Base-by-base conservation (phyloP, 2,329 filamentous ascomycete species). In the Phialocephala sp. region DNA sequence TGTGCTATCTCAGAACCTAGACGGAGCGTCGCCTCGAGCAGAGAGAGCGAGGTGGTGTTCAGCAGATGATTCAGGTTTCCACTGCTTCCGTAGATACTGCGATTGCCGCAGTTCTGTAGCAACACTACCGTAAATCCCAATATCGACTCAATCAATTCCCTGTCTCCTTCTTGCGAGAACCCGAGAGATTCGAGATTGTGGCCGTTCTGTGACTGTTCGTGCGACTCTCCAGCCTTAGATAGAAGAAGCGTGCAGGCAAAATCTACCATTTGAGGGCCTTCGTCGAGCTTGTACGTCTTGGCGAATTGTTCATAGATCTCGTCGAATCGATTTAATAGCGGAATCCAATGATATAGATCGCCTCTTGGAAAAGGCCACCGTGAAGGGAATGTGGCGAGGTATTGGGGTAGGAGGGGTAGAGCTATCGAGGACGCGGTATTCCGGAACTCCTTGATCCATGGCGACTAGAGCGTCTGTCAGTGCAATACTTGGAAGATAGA, bases 291-390 rank as follows among this genome's bases (percentile, higher is more conserved):
- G 80, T 99, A 99, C 70, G 88, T 89, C 64, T 87, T 84, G 78
- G 89, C 93, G 77, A 97, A 93, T 45, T 87, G 83, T 73, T 97
- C 92, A 47, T 99, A 82, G 69, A 98, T 89, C 74, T 87, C 87
- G 79, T 99, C 95, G 79, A 99, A 98, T 65, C 93, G 90, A 78
- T 99, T 97, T 66, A 99, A 81, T 27, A 97, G 85, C 35, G 92
- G 90, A 71, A 99, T 97, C 96, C 96, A 99, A 83, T 99, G 94
- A 77, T 98, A 98, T 36, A 98, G 83, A 77, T 99, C 95, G 67
- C 95, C 96, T 77, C 94, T 88, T 45, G 94, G 94, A 75, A 98
- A 97, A 1, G 94, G 93, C 95, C 95, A 99, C 85, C 90, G 85
- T 70, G 89, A 89, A 65, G 94, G 93, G 77, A 98, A 98, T 63